Conservation (phyloP, 2,329 filamentous ascomycete genomes). For the Aspergillus niger region DNA sequence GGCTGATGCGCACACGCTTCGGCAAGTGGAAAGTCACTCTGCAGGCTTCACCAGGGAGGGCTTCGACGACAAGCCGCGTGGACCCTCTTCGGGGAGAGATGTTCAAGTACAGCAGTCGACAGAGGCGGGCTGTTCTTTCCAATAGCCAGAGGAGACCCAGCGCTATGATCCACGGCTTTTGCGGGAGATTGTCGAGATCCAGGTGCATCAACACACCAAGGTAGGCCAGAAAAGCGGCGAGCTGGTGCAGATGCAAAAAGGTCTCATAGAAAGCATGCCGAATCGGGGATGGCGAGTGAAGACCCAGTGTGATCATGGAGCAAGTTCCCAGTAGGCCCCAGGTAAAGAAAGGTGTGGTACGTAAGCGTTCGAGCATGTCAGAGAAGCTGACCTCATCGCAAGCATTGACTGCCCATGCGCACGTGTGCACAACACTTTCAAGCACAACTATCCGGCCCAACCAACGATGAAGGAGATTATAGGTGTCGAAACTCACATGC, state of each 20-base stretch:
- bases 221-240: constrained; percentile 46
- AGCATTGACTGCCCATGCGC: constrained; percentile 77
- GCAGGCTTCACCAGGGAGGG: constrained; percentile 61
- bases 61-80: constrained; percentile 59
- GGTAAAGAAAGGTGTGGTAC: constrained; percentile 43
- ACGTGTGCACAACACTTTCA: constrained; percentile 70
- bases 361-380: constrained; percentile 37
- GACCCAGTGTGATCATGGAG: constrained; percentile 42
- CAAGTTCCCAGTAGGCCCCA: constrained; percentile 50
- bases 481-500: constrained; percentile 91
- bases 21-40: constrained; percentile 63
- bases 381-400: constrained; percentile 34
- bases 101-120: constrained; percentile 57
- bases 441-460: constrained; percentile 74
- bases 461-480: constrained; percentile 88
- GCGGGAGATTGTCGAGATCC: constrained; percentile 43
- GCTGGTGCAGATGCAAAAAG: constrained; percentile 51
- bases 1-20: constrained; percentile 54
- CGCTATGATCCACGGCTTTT: constrained; percentile 41
- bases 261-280: constrained; percentile 52
- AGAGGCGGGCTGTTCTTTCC: constrained; percentile 50
- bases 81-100: constrained; percentile 50
- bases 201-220: constrained; percentile 50
- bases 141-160: constrained; percentile 43
- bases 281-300: constrained; percentile 49